Base-by-base conservation (phyloP, 2,329 filamentous ascomycete genomes). In the Diplocarpon mali region DNA sequence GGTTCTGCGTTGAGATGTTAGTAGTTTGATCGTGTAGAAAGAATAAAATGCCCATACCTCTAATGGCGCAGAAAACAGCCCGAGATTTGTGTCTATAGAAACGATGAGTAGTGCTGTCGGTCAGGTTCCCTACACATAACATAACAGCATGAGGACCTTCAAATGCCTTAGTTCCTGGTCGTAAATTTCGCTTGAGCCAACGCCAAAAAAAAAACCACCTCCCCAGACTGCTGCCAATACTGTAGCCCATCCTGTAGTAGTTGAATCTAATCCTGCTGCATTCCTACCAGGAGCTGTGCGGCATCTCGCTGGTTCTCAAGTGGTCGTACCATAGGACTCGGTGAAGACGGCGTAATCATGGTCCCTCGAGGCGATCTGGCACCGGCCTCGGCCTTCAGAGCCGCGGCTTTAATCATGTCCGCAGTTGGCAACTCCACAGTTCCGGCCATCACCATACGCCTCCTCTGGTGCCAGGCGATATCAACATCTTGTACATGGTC, bases 401-500 rank as follows among this genome's bases (percentile, higher is more conserved):
- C 48, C 6, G 49, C 51, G 3, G 38, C 43, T 29, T 45, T 56
- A n/a, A 55, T 49, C 13, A 48, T 45, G 20, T 54, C 54, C 8
- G 49, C 52, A 6, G 41, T 48, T 39, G 52, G 53, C 29, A 59
- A 27, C 9, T 48, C 52, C 1, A 65, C 68, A 3, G 63, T 63
- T 9, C 69, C 70, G 2, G 65, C 67, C 16, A 79, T 64, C 5
- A 80, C 73, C 4, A 70, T 69, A 54, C 72, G 65, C 34, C 76
- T 71, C 42, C 77, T 69, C 45, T 72, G 67, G 54, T 79, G 75
- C 66, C 80, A 79, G 60, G 80, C 77, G 29, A 76, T 69, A 61
- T 90, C 85, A 56, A 69, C 72, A 56, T 72, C 64, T 54, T 86
- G 72, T 28, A 83, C 72, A 58, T 87, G 85, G 46, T 85, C 76